Percentiles rank a stretch among this genome's conserved stretches.
Evolutionary conservation across 2,329 filamentous ascomycete genomes (phyloP).

Genomic region (Tolypocladium inflatum): DNA sequence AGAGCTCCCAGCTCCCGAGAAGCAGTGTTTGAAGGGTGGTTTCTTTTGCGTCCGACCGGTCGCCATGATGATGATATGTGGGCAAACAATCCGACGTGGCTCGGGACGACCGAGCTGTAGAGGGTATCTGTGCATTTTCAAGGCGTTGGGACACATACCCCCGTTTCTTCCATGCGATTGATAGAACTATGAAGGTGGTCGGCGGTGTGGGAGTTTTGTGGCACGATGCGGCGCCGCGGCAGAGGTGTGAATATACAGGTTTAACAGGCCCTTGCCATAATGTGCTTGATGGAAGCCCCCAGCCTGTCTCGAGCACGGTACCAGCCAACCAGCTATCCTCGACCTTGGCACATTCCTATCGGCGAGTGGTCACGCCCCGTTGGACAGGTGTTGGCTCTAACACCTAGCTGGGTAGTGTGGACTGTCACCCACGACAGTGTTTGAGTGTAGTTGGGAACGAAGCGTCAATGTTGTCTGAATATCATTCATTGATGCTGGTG

Average conservation of each 20-base stretch:
- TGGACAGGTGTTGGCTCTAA: too few species aligned
- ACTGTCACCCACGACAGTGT: not conserved
- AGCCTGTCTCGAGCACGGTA: too few species aligned
- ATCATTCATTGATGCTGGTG: not conserved
- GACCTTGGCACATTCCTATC: not conserved
- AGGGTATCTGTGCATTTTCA: slow-evolving; percentile 17
- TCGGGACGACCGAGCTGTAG: not conserved
- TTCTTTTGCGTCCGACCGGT: not conserved
- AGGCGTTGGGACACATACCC: slow-evolving; percentile 25
- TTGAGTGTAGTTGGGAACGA: not conserved
- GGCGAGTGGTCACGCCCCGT: too few species aligned
- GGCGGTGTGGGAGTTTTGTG: not conserved
- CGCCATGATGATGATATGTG: slow-evolving; percentile 2
- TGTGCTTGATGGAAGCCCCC: too few species aligned
- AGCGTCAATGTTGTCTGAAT: not conserved
- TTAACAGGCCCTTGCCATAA: not conserved
- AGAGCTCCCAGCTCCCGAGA: slow-evolving; percentile 1
- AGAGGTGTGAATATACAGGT: not conserved
- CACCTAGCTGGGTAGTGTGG: not conserved
- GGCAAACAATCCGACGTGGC: not conserved
- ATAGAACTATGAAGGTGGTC: slow-evolving; percentile 4
- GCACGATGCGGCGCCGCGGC: not conserved
- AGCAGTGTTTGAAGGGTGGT: not conserved
- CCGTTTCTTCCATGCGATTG: slow-evolving; percentile 9
- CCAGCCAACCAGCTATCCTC: not conserved